A percentile compares a stretch with the other conserved stretches of the same genome.
Evolutionary conservation across 2,329 filamentous ascomycete genomes (phyloP).

Genomic region (Aureobasidium mangrovei): DNA sequence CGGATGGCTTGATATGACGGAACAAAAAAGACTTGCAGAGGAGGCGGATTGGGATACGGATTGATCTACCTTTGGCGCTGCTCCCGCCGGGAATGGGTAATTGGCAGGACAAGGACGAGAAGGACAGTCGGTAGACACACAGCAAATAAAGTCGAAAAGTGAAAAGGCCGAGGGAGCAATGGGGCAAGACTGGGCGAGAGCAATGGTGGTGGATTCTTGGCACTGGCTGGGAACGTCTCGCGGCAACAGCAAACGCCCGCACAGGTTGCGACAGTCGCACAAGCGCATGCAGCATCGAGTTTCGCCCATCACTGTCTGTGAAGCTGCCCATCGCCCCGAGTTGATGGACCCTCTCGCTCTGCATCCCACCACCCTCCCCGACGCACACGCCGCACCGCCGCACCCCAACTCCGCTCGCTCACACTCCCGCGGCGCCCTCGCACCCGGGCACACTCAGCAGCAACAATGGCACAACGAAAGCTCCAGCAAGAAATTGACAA

Average conservation of each 20-base stretch:
- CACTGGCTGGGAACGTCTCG: background rate
- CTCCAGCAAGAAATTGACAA: slow-evolving; percentile 97
- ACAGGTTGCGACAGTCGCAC: slow-evolving; percentile 8
- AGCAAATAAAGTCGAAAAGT: slow-evolving; percentile 1
- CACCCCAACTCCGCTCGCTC: background rate
- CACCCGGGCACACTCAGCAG: slow-evolving; percentile 9
- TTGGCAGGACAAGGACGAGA: too few species aligned
- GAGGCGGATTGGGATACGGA: background rate
- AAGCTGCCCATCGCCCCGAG: slow-evolving; percentile 7
- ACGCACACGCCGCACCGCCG: background rate
- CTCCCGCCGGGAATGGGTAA: too few species aligned
- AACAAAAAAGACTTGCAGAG: background rate
- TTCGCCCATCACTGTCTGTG: background rate
- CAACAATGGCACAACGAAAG: slow-evolving; percentile 86
- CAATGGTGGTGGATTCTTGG: background rate
- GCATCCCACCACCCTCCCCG: background rate
- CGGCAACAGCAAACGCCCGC: slow-evolving; percentile 2
- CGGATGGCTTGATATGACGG: background rate
- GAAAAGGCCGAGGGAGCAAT: background rate
- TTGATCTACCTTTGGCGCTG: background rate
- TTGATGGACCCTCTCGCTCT: slow-evolving; percentile 2
- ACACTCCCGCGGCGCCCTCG: background rate
- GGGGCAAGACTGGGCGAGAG: too few species aligned
- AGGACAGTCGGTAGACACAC: too few species aligned
- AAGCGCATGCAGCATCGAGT: slow-evolving; percentile 1